Base-by-base conservation (phyloP, 257 asterid genomes). In the Striga asiatica region DNA sequence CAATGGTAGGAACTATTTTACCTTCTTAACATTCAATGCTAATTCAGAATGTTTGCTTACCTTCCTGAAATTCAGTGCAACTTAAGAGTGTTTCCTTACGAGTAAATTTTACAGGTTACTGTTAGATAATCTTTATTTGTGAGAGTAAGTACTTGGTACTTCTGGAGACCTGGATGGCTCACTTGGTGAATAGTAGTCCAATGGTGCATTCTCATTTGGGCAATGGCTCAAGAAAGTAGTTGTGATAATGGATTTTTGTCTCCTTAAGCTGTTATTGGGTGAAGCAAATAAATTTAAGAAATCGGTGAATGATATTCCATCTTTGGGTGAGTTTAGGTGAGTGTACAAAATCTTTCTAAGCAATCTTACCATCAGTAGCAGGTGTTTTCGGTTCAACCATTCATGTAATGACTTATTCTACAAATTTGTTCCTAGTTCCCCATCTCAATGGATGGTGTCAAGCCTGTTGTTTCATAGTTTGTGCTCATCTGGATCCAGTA, bases 401-500 rank as follows among this genome's bases (percentile, higher is more conserved):
- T 27, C 2, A 43, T 58, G 6, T 12, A 29, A 5, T 19, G 6
- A 58, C 29, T 43, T 43, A n/a, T n/a, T n/a, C n/a, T n/a, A n/a
- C n/a, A n/a, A n/a, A n/a, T n/a, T n/a, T n/a, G n/a, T n/a, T n/a
- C n/a, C 13, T 42, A 27, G 42, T 13, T 43, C 49, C 35, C n/a
- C 37, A 20, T 68, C 61, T 20, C 34, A 38, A 35, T 41, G 50
- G 31, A 21, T 47, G 49, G 35, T 17, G 32, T 46, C 28, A 39
- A 37, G 38, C 35, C 54, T 48, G 29, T 48, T 42, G 46, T 17
- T 3, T 8, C 4, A 19, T 20, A 46, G 42, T 51, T 60, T 43
- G 14, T 42, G 23, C 27, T 13, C 57, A 46, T 47, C 42, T 55
- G 34, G 41, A 64, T 55, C 57, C 62, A 14, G 34, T 17, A 12